Conservation (phyloP, 257 asterid genomes). For the Verbena officinalis region DNA sequence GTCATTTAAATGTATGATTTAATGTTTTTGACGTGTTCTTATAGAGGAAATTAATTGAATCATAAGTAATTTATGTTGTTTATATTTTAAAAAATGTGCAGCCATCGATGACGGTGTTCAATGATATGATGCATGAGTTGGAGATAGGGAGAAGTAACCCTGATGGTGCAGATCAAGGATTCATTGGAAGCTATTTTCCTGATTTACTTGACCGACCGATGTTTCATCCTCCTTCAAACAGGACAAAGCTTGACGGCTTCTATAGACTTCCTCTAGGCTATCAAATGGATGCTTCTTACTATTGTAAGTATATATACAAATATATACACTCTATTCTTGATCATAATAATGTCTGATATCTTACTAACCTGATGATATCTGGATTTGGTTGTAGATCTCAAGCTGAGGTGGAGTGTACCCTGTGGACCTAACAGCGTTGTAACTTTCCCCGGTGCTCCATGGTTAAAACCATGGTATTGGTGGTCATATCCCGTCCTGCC, state of each 20-base stretch:
- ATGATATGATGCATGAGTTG: slow-evolving; percentile 78
- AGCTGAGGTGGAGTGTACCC: slow-evolving; percentile 85
- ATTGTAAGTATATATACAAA: slow-evolving; percentile 52
- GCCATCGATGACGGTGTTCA: slow-evolving; percentile 75
- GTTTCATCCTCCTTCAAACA: slow-evolving; percentile 72
- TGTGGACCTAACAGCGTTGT: slow-evolving; percentile 91
- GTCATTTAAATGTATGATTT: too few relatives aligned
- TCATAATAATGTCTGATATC: background rate
- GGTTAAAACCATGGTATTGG: slow-evolving; percentile 98
- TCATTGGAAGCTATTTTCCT: slow-evolving; percentile 72
- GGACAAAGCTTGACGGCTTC: slow-evolving; percentile 66
- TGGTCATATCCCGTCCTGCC: slow-evolving; percentile 99
- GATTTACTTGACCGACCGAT: slow-evolving; percentile 69
- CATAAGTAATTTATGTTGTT: too few relatives aligned
- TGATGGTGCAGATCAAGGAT: slow-evolving; percentile 96
- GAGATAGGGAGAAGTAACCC: slow-evolving; percentile 67
- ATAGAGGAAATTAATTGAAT: too few relatives aligned
- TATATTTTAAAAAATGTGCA: slow-evolving; percentile 33
- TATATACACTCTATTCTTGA: background rate
- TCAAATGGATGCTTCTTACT: slow-evolving; percentile 97
- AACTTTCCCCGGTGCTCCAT: slow-evolving; percentile 87
- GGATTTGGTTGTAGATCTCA: slow-evolving; percentile 57
- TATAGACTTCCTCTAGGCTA: slow-evolving; percentile 90
- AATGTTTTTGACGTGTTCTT: too few relatives aligned
- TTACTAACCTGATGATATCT: background rate